These are phyloP conservation scores for Trichoderma endophyticum DNA, from an alignment of 2,329 filamentous ascomycete genomes.

Conservation along the genomic window DNA sequence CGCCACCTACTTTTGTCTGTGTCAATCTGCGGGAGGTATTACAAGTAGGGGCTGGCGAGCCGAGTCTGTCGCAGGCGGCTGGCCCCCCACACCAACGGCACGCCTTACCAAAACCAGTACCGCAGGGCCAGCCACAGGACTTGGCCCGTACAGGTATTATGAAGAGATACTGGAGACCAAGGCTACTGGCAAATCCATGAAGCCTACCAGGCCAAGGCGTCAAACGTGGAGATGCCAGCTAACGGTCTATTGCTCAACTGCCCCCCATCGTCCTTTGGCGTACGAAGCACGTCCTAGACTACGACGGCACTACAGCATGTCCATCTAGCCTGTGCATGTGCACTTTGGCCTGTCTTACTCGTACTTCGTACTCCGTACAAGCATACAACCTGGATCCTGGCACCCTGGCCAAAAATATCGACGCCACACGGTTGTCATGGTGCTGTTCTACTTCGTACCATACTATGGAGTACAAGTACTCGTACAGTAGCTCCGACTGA, in stretches of 20 bases:
- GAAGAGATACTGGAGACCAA: neutral
- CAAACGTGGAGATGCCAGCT: neutral
- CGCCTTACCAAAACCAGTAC: neutral
- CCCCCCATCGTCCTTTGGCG: neutral
- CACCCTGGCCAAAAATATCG: neutral
- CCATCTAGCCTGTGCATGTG: neutral
- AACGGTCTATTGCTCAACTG: neutral
- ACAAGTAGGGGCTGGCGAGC: neutral
- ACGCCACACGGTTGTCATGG: neutral
- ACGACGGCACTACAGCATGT: neutral
- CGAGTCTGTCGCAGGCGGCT: neutral
- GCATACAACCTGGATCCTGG: neutral
- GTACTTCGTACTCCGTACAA: neutral
- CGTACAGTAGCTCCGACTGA: neutral
- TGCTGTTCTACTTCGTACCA: neutral
- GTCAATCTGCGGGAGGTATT: neutral
- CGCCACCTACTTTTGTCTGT: neutral
- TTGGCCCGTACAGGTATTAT: neutral
- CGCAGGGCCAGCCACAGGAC: neutral
- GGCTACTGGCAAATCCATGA: neutral
- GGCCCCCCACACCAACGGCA: neutral
- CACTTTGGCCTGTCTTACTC: neutral
- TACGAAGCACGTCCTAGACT: neutral
- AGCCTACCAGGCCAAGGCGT: neutral
- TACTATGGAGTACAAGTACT: neutral